These are phyloP conservation scores for Fraxinus sp. DNA, from an alignment of 305 asterid species.

Conservation along the genomic window DNA sequence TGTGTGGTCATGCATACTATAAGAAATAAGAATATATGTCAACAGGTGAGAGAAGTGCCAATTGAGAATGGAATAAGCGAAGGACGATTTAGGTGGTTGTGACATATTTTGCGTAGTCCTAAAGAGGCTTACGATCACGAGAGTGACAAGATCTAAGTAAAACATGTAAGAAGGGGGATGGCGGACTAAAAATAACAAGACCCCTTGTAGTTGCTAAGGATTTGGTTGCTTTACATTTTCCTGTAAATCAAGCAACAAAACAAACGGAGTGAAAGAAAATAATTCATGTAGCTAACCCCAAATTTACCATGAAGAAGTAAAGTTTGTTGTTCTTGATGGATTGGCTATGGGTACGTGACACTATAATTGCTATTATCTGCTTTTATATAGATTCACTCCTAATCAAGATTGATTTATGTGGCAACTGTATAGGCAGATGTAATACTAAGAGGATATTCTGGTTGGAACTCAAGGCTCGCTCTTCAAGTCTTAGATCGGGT, in stretches of 20 bases:
- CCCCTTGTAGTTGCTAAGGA: background rate
- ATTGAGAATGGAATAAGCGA: background rate
- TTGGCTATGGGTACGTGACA: background rate
- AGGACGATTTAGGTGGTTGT: background rate
- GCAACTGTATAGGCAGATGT: constrained; percentile 61
- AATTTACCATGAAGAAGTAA: background rate
- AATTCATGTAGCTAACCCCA: background rate
- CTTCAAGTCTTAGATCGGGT: constrained; percentile 60
- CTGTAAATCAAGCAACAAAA: background rate
- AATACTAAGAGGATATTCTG: constrained; percentile 74
- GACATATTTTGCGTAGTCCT: background rate
- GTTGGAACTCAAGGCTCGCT: constrained; percentile 86
- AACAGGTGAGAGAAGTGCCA: background rate
- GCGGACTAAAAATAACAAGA: background rate
- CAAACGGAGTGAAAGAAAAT: background rate
- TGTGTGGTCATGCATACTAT: background rate
- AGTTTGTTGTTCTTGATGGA: background rate
- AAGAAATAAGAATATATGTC: background rate
- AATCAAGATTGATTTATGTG: background rate
- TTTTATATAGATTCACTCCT: background rate
- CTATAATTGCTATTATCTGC: background rate
- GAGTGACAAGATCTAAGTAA: background rate
- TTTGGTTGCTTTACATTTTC: background rate
- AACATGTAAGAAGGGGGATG: background rate
- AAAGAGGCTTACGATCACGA: background rate